phyloP scores from a whole-genome alignment of 768 basidiomycete genomes.

The Boletellus ananas region DNA sequence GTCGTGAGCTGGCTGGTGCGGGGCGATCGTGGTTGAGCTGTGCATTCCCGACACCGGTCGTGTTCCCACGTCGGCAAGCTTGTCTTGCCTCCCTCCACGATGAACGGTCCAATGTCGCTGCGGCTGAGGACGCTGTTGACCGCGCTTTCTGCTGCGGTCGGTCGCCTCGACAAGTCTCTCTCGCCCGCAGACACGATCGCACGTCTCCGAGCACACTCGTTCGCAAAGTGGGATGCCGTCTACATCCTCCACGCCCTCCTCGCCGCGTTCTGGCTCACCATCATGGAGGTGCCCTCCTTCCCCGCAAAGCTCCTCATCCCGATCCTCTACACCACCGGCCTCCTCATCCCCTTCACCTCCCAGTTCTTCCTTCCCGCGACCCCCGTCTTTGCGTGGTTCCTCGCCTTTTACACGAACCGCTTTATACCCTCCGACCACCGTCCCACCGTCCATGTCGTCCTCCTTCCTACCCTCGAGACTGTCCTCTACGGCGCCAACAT shows the following conservation, averaged over 20 bases:
- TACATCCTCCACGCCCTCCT: constrained; percentile 63
- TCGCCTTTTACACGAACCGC: constrained; percentile 81
- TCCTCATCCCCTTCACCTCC: constrained; percentile 80
- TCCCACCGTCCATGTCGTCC: constrained; percentile 83
- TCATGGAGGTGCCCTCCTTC: constrained; percentile 68
- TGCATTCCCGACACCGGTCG: too few relatives aligned
- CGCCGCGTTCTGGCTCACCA: constrained; percentile 64
- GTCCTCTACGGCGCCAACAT: constrained; percentile 98
- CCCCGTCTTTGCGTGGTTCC: constrained; percentile 81
- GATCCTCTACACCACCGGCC: constrained; percentile 57
- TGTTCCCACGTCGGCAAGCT: neutral
- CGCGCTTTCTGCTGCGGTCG: constrained; percentile 60
- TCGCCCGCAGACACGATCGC: constrained; percentile 62
- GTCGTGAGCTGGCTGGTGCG: neutral
- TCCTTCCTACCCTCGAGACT: constrained; percentile 91
- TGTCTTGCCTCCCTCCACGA: neutral
- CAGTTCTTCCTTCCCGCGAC: constrained; percentile 90
- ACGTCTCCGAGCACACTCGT: constrained; percentile 55
- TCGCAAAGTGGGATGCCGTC: constrained; percentile 51
- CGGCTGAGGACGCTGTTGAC: constrained; percentile 22
- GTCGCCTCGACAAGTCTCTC: constrained; percentile 73
- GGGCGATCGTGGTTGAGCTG: neutral
- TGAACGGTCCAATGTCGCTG: constrained; percentile 4
- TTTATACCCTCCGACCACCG: constrained; percentile 77
- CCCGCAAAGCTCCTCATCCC: constrained; percentile 79